phyloP scores from a whole-genome alignment of 495 filamentous ascomycete species.

The Trichocladium uniseriatum region DNA sequence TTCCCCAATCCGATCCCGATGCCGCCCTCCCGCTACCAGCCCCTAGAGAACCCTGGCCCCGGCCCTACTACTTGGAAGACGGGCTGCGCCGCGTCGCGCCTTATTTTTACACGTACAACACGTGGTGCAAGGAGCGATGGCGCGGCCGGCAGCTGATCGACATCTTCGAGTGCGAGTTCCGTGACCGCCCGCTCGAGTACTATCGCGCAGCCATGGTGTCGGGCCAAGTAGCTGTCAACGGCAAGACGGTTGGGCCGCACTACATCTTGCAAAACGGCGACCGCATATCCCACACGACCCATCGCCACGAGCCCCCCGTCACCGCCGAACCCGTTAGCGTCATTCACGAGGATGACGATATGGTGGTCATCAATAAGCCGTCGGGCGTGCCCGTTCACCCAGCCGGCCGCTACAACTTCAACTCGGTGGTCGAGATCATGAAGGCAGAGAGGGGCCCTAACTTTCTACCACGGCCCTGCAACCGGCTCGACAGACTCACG shows the following conservation, averaged over 20 bases:
- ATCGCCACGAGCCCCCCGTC: slow-evolving; percentile 92
- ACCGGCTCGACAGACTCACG: slow-evolving; percentile 86
- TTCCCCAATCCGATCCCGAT: background rate
- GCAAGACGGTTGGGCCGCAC: slow-evolving; percentile 46
- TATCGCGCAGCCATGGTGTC: slow-evolving; percentile 75
- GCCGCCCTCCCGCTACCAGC: slow-evolving; percentile 24
- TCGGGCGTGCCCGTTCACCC: slow-evolving; percentile 91
- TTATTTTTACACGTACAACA: slow-evolving; percentile 92
- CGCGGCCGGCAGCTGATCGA: slow-evolving; percentile 64
- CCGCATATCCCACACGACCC: slow-evolving; percentile 82
- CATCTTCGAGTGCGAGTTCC: slow-evolving; percentile 75
- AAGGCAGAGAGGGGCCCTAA: slow-evolving; percentile 60
- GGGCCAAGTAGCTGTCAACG: slow-evolving; percentile 66
- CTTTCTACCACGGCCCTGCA: slow-evolving; percentile 74
- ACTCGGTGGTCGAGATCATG: slow-evolving; percentile 89
- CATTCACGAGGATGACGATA: slow-evolving; percentile 80
- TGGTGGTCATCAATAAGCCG: slow-evolving; percentile 95
- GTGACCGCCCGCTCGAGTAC: slow-evolving; percentile 77
- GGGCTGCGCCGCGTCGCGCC: slow-evolving; percentile 75
- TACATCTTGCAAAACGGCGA: slow-evolving; percentile 49
- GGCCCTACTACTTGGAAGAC: slow-evolving; percentile 69
- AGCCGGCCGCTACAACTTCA: slow-evolving; percentile 90
- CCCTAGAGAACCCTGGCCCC: slow-evolving; percentile 54
- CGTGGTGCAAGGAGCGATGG: slow-evolving; percentile 86
- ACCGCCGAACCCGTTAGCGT: slow-evolving; percentile 68